Conservation (phyloP, 768 basidiomycete species). For the Naganishia onofrii region DNA sequence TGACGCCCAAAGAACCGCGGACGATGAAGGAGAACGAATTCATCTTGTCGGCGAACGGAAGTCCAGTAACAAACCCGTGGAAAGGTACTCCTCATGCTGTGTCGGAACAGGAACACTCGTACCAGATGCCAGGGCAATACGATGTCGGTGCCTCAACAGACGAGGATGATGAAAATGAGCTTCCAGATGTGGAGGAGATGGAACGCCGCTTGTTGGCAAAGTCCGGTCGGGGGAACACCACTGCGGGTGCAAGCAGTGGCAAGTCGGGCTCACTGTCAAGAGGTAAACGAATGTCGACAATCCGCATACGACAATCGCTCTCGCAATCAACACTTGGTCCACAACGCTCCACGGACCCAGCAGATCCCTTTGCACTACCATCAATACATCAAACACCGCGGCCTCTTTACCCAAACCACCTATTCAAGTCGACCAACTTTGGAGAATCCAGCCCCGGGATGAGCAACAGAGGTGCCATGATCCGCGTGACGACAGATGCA, state of each 20-base stretch:
- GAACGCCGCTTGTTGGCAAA: slow-evolving; percentile 39
- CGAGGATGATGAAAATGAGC: slow-evolving; percentile 39
- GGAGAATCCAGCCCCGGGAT: slow-evolving; percentile 19
- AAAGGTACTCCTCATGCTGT: slow-evolving; percentile 17
- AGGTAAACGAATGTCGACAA: slow-evolving; percentile 42
- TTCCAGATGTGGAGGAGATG: slow-evolving; percentile 45
- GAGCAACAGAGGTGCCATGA: slow-evolving; percentile 57
- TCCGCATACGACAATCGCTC: slow-evolving; percentile 45
- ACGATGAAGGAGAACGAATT: slow-evolving; percentile 71
- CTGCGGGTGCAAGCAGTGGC: slow-evolving; percentile 1
- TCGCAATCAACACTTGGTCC: slow-evolving; percentile 10
- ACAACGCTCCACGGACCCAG: slow-evolving; percentile 2
- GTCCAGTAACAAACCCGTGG: slow-evolving; percentile 73
- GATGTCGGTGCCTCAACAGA: slow-evolving; percentile 37
- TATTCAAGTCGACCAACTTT: slow-evolving; percentile 3
- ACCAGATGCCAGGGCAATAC: slow-evolving; percentile 8
- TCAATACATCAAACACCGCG: slow-evolving; percentile 1
- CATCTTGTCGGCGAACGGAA: slow-evolving; percentile 78
- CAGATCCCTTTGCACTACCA: slow-evolving; percentile 19
- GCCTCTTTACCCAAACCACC: slow-evolving; percentile 16
- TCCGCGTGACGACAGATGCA: slow-evolving; percentile 75
- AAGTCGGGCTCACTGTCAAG: slow-evolving; percentile 25
- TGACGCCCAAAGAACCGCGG: slow-evolving; percentile 60
- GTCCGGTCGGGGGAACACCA: neutral
- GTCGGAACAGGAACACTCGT: neutral